Base-by-base conservation (phyloP, 495 filamentous ascomycete species). In the Acidiella bohemica region DNA sequence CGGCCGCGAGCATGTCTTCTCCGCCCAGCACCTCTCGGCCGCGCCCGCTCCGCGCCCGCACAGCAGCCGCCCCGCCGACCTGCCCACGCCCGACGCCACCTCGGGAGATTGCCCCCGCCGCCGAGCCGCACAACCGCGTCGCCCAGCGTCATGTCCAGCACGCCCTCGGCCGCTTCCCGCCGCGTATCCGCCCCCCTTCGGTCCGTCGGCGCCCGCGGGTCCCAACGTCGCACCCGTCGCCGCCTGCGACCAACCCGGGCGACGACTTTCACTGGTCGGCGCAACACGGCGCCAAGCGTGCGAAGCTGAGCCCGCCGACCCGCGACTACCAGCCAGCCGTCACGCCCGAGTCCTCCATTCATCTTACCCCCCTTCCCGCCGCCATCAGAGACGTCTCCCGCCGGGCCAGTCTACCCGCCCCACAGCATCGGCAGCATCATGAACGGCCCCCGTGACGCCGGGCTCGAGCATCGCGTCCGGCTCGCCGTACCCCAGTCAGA, bases 371-470 rank as follows among this genome's bases (percentile, higher is more conserved):
- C 45, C 27, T 41, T 41, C 24, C 42, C 47, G 2, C 21, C 17
- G 5, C 32, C 27, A 13, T 25, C 25, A 1, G 46, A 49, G 13
- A 23, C 32, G 6, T 46, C 47, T 0, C 31, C 42, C 12, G 19
- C 9, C 24, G 32, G 34, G 2, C 28, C 33, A 10, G 26, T 42
- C 24, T 38, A 36, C 30, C 34, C 40, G 3, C 27, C 42, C 11
- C 42, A 45, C 37, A 50, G 42, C 42, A 45, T 50, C 39, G 36
- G 42, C 35, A 50, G 47, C 28, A 49, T 50, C 24, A 47, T 54
- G 33, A 47, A 49, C 43, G 47, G n/a, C 42, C 8, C 47, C 51
- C 8, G 38, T 43, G 4, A 54, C 51, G 6, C 51, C 51, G 11
- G 47, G 47, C 36, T 50, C 47, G 9, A 50, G 42, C 23, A 46